Base-by-base conservation (phyloP, 192 early-diverging fungal species). In the Coemansia sp. region DNA sequence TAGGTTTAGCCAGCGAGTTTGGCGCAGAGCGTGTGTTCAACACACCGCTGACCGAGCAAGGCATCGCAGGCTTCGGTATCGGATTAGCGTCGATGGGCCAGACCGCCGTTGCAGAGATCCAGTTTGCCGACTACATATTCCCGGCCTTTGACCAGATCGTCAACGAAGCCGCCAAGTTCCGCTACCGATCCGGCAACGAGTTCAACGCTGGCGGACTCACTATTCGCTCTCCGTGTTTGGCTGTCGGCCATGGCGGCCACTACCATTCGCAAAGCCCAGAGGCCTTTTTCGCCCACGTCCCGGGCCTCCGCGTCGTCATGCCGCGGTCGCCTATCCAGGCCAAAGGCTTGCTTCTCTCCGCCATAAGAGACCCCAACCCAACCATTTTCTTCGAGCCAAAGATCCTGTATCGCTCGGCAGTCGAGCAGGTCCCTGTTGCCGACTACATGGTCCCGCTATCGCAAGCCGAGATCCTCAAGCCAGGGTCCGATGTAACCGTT, bases 81-180 rank as follows among this genome's bases (percentile, higher is more conserved):
- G 96, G 96, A 30, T 85, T 97, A 87, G 96, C 96, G 3, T 82
- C 95, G 20, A 89, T 93, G 67, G 96, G 96, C 21, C 91, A 93
- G 68, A 97, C 95, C 20, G 94, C 96, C 45, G 93, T 98, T 70
- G 96, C 96, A 28, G 96, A 98, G 76, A 97, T 98, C 29, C 96
- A 98, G 82, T 98, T 98, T 82, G 96, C 94, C 5, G 96, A 99
- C 82, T 99, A 99, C 67, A 94, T 99, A 15, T 96, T 93, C 77
- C 96, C 96, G 5, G 96, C 95, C 9, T 99, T 97, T 71, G 96
- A 99, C 80, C 96, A 98, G 83, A 71, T 99, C 33, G 95, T 95
- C 8, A 99, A 98, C 74, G 96, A 98, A 75, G 96, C 96, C 10
- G 93, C 95, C 29, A 98, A 98, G 82, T 98, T 90, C 78, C 87